Evolutionary conservation across 257 asterid species (phyloP), one percentile per base, ranked within the genome.

Genomic region (Capsicum chinense): DNA sequence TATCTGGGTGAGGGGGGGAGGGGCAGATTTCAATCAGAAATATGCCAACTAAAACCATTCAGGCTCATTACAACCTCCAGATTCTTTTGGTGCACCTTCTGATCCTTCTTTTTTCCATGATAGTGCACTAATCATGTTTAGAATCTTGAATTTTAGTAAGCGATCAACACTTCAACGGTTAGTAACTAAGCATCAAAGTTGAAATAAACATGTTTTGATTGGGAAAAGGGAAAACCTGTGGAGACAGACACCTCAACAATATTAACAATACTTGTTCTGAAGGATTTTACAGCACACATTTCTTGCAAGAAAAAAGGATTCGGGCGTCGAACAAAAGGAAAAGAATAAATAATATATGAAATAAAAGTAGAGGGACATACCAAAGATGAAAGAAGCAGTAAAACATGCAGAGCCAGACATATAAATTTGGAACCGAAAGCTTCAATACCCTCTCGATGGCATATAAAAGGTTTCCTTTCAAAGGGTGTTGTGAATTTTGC

Each of bases 331-430:
- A 52, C 71, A 71, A 52, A 83, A 17, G 50, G 37, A 86, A 71
- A 35, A 26, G 69, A 42, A 56, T 64, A 82, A 60, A 42, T 48
- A 44, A 56, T 66, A 10, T 62, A 54, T 62, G 44, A 66, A 79
- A 21, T 68, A 67, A 83, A 81, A 83, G 83, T 87, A 88, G 88
- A 74, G 54, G 81, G 83, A 66, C 95, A 39, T 93, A 97, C 99
- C 99, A 97, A 74, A 97, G 98, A 89, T 97, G 99, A 88, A 95
- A 97, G 88, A 93, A 87, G 86, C 99, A 91, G 84, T 97, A 97
- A 86, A 97, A 95, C 98, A 94, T 92, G 95, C 99, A 95, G 90
- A 97, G 98, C 99, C 99, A 97, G 88, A 97, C 98, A 19, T 97
- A 97, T 90, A 97, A 89, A 87, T 91, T 97, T 68, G 98, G 99